Percentiles rank a stretch among this genome's conserved stretches.
Evolutionary conservation across 2,329 filamentous ascomycete species (phyloP).

Genomic region (Penicillium expansum): DNA sequence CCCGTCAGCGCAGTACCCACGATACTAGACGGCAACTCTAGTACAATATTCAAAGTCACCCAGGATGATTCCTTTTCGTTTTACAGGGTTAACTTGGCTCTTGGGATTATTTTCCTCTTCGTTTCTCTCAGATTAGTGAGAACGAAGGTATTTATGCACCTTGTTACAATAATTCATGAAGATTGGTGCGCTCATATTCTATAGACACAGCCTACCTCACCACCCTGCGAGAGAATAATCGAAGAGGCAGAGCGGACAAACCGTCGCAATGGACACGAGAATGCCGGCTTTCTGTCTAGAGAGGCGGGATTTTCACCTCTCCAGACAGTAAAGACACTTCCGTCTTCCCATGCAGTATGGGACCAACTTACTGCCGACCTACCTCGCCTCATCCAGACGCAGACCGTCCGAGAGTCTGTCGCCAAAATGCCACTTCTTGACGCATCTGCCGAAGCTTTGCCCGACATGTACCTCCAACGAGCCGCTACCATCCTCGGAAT

Average conservation of each 20-base stretch:
- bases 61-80: background rate
- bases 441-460: background rate
- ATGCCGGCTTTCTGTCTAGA: background rate
- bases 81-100: background rate
- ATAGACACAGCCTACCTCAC: background rate
- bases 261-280: background rate
- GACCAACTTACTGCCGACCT: background rate
- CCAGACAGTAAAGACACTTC: background rate
- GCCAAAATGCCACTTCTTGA: background rate
- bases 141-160: background rate
- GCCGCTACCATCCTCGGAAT: background rate
- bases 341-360: background rate
- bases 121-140: background rate
- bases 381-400: background rate
- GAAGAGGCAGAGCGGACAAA: background rate
- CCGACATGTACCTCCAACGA: background rate
- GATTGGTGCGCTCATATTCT: background rate
- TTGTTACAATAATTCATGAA: background rate
- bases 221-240: background rate
- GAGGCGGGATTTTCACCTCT: background rate
- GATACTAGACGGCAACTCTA: background rate
- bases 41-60: background rate
- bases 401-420: background rate
- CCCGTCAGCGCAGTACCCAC: background rate
- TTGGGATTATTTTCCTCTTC: background rate